Conservation (phyloP, 2,329 filamentous ascomycete genomes). For the Diplodia intermedia region DNA sequence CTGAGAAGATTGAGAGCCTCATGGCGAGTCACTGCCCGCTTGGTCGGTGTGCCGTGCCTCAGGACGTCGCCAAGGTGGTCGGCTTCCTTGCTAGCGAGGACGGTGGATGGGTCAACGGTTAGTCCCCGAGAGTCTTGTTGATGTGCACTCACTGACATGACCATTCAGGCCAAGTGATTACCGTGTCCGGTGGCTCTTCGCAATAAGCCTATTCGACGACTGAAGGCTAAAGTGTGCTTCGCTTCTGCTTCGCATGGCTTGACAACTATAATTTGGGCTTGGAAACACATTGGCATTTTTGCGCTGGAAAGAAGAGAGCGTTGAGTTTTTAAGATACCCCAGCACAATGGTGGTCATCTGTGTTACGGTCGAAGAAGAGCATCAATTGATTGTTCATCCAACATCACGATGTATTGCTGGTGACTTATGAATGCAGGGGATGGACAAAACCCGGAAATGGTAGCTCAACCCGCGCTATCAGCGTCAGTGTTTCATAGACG, state of each 20-base stretch:
- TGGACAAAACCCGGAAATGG: too few relatives aligned
- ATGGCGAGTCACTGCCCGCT: conserved; percentile 60
- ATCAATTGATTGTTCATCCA: conserved; percentile 1
- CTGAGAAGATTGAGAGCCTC: conserved; percentile 57
- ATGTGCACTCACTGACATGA: conserved; percentile 28
- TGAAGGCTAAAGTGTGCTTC: neutral
- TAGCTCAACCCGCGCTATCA: too few relatives aligned
- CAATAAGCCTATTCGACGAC: conserved; percentile 39
- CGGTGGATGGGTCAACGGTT: conserved; percentile 51
- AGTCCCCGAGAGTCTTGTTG: conserved; percentile 21
- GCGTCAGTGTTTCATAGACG: neutral
- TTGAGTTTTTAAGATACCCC: conserved; percentile 14
- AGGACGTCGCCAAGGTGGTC: conserved; percentile 53
- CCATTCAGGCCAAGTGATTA: conserved; percentile 47
- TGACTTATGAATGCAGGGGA: neutral
- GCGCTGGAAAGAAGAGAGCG: neutral
- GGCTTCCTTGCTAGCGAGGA: conserved; percentile 51
- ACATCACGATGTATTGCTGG: neutral
- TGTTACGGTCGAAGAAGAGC: neutral
- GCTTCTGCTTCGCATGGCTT: too few relatives aligned
- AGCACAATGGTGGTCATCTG: neutral
- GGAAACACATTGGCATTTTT: neutral
- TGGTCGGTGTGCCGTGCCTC: conserved; percentile 56
- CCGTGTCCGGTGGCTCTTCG: conserved; percentile 51
- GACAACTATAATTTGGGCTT: neutral